Conservation (phyloP, 2,329 filamentous ascomycete species). For the Pseudocercospora cruenta region DNA sequence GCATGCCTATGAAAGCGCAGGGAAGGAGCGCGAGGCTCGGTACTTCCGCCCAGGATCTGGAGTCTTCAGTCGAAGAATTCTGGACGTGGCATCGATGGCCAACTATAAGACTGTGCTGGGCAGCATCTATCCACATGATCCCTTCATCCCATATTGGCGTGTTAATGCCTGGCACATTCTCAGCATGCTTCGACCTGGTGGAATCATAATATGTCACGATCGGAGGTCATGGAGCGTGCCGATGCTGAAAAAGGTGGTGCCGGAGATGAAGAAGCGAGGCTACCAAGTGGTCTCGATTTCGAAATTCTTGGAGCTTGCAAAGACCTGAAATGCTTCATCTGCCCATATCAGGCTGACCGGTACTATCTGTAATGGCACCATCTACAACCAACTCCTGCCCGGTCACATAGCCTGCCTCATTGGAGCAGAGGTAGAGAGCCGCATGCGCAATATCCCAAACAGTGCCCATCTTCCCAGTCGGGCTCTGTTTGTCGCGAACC, state of each 20-base stretch:
- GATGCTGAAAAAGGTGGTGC: constrained; percentile 74
- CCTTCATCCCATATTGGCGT: constrained; percentile 72
- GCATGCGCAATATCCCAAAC: constrained; percentile 64
- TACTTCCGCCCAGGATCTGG: constrained; percentile 86
- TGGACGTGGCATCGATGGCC: constrained; percentile 59
- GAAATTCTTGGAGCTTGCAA: constrained; percentile 57
- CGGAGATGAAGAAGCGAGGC: constrained; percentile 69
- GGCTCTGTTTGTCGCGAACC: constrained; percentile 60
- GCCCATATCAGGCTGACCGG: constrained; percentile 27
- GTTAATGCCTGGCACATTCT: constrained; percentile 79
- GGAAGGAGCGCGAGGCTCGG: constrained; percentile 48
- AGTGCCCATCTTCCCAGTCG: constrained; percentile 62
- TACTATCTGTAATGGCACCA: constrained; percentile 31
- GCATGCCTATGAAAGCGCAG: constrained; percentile 55
- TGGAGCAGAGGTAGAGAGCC: constrained; percentile 60
- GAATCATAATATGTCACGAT: constrained; percentile 86
- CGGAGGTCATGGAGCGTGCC: constrained; percentile 78
- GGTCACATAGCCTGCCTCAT: constrained; percentile 64
- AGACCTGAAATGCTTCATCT: constrained; percentile 16
- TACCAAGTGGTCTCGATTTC: constrained; percentile 74
- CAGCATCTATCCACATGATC: constrained; percentile 85
- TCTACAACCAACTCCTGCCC: constrained; percentile 54
- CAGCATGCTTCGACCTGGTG: constrained; percentile 76
- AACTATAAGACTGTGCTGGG: constrained; percentile 78
- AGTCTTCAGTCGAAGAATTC: constrained; percentile 76